Conservation (phyloP, 768 basidiomycete genomes). For the Hypholoma sublateritium region DNA sequence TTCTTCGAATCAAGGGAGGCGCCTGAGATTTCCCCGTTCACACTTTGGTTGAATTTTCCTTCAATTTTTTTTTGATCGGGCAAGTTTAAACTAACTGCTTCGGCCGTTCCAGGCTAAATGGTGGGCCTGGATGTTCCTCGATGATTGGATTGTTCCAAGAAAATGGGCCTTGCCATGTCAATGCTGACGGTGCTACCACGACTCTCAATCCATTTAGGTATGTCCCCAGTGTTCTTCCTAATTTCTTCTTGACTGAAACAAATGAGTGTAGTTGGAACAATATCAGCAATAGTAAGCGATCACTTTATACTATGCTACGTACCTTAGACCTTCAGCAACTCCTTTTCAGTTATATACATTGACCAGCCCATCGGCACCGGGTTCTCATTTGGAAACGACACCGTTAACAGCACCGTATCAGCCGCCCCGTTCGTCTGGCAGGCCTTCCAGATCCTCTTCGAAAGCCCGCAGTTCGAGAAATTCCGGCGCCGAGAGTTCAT, state of each 20-base stretch:
- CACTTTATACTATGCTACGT: neutral
- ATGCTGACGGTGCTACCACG: conserved; percentile 50
- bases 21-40: conserved; percentile 64
- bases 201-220: conserved; percentile 62
- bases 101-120: conserved; percentile 43
- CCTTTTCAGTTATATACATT: conserved; percentile 58
- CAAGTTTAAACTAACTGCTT: neutral
- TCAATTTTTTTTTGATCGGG: neutral
- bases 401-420: conserved; percentile 56
- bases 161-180: conserved; percentile 64
- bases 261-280: conserved; percentile 57
- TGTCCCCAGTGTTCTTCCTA: neutral
- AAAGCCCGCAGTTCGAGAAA: conserved; percentile 49
- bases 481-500: conserved; percentile 59
- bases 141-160: conserved; percentile 74
- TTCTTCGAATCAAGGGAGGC: conserved; percentile 65
- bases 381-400: conserved; percentile 58
- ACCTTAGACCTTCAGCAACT: neutral
- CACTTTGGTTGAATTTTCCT: conserved; percentile 47
- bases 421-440: conserved; percentile 61
- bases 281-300: conserved; percentile 56
- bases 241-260: neutral
- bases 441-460: conserved; percentile 63
- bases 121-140: conserved; percentile 62
- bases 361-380: conserved; percentile 70